These are phyloP conservation scores for Blastocystis sp. DNA, from an alignment of 352 stramenopile genomes.

Conservation along the genomic window DNA sequence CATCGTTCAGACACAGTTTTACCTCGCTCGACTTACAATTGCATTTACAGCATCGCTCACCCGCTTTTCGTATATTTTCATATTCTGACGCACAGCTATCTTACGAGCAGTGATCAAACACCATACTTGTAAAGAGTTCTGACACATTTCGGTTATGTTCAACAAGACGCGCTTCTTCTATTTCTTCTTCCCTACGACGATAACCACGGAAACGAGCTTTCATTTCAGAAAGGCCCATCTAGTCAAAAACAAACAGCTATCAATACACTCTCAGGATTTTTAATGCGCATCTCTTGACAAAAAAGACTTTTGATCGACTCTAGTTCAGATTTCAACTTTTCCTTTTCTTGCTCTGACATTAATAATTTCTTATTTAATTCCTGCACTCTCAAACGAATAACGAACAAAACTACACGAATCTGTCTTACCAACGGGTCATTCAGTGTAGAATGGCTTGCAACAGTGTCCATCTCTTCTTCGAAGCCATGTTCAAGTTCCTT, in stretches of 20 bases:
- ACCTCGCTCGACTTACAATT: not conserved
- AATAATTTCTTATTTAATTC: slow-evolving; percentile 43
- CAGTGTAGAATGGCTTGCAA: not conserved
- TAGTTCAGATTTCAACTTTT: not conserved
- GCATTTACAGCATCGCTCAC: not conserved
- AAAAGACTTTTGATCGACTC: not conserved
- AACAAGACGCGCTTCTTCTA: not conserved
- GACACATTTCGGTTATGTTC: slow-evolving; percentile 37
- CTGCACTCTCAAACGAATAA: not conserved
- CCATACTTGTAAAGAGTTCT: slow-evolving; percentile 19
- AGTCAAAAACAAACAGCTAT: not conserved
- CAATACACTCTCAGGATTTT: not conserved
- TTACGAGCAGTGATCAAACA: not conserved
- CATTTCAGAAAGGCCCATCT: slow-evolving; percentile 16
- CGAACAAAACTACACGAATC: not conserved
- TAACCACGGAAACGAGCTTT: slow-evolving; percentile 44
- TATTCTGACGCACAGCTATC: slow-evolving; percentile 26
- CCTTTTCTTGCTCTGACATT: slow-evolving; percentile 1
- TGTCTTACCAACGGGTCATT: not conserved
- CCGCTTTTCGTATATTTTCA: slow-evolving; percentile 30
- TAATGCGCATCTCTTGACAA: slow-evolving; percentile 11
- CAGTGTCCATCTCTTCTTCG: not conserved
- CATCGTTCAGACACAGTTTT: not conserved
- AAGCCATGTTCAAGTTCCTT: not conserved
- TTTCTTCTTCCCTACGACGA: not conserved